A percentile compares a stretch with the other conserved stretches of the same genome.
Conservation (phyloP, 2,329 filamentous ascomycete species). For the Paecilomyces niveus region DNA sequence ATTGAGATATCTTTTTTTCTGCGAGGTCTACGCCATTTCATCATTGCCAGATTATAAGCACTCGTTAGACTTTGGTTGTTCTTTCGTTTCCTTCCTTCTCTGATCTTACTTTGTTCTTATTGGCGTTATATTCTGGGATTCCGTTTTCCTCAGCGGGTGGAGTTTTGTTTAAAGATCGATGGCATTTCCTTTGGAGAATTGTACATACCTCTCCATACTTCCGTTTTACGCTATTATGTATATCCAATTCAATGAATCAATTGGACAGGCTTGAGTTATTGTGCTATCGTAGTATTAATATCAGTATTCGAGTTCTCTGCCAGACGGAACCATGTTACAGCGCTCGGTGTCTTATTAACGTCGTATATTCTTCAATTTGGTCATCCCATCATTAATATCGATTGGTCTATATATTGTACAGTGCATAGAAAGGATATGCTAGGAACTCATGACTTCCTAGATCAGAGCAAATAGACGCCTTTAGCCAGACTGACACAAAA, state of each 20-base stretch:
- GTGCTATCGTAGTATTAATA: not conserved
- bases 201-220: not conserved
- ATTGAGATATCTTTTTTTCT: not conserved
- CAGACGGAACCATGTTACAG: too few species aligned
- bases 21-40: not conserved
- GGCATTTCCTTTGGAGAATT: conserved; percentile 8
- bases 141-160: not conserved
- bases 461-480: not conserved
- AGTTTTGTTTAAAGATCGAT: conserved; percentile 2
- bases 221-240: not conserved
- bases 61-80: conserved; percentile 8
- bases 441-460: not conserved
- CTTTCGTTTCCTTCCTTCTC: not conserved
- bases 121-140: conserved; percentile 2
- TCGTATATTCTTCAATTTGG: not conserved
- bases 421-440: not conserved
- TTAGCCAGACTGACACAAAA: not conserved
- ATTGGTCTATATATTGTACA: not conserved
- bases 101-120: not conserved
- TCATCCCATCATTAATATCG: not conserved
- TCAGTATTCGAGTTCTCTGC: not conserved
- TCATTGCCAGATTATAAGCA: not conserved
- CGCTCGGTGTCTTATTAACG: too few species aligned
- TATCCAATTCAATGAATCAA: conserved; percentile 1
- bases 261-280: not conserved